phyloP scores from a whole-genome alignment of 148 eudicot genomes.

The Pouteria glomerata region DNA sequence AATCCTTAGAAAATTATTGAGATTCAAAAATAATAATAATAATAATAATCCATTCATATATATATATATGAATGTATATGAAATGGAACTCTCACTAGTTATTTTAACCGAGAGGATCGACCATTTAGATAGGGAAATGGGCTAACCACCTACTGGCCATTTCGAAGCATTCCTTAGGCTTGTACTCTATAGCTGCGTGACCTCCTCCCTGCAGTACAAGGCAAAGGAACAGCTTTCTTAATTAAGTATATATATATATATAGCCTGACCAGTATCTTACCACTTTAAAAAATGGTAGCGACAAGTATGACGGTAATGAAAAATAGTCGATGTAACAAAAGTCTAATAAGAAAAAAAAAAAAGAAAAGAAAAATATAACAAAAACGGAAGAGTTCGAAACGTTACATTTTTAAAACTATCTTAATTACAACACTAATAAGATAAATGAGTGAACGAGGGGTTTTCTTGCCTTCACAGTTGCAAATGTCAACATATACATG shows the following conservation, averaged over 20 bases:
- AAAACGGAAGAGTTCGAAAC: neutral
- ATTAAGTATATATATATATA: too few species aligned
- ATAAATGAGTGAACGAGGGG: neutral
- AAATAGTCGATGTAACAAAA: too few species aligned
- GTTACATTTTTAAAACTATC: neutral
- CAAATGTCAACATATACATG: conserved; percentile 21
- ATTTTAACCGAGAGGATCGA: too few species aligned
- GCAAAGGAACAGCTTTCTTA: neutral
- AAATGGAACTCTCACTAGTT: too few species aligned
- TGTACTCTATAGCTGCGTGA: neutral
- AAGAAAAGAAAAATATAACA: neutral
- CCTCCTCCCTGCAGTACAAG: neutral
- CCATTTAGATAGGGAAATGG: neutral
- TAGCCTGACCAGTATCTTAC: too few species aligned
- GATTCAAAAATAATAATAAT: too few species aligned
- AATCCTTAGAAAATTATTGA: too few species aligned
- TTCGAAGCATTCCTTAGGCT: neutral
- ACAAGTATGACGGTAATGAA: too few species aligned
- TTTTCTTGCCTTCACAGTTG: conserved; percentile 30
- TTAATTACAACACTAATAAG: neutral
- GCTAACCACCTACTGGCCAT: neutral
- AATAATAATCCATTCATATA: too few species aligned
- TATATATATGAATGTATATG: too few species aligned
- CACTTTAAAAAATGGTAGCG: too few species aligned
- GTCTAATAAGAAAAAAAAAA: too few species aligned